These are phyloP conservation scores for Spiraea crenata DNA, from an alignment of 331 rosid species.

Conservation along the genomic window DNA sequence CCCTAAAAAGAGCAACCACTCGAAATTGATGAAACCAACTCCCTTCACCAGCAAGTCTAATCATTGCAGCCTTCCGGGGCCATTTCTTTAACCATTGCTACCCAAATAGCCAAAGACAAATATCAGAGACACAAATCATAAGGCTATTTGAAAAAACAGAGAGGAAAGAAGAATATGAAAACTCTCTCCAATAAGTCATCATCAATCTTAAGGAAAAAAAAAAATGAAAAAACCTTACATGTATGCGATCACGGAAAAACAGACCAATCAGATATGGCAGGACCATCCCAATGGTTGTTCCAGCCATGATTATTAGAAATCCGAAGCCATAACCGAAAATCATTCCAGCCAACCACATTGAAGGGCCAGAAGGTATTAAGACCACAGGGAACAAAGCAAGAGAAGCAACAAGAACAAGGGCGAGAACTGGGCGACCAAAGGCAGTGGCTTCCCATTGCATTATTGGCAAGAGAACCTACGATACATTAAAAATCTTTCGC, in stretches of 20 bases:
- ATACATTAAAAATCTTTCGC: conserved; percentile 11
- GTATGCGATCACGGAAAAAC: conserved; percentile 81
- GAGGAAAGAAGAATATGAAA: background rate
- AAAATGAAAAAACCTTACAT: conserved; percentile 51
- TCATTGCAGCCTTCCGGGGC: conserved; percentile 88
- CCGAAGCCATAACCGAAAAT: conserved; percentile 97
- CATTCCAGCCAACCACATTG: conserved; percentile 99
- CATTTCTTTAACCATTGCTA: conserved; percentile 94
- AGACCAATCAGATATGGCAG: conserved; percentile 90
- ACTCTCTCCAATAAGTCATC: background rate
- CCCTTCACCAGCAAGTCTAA: conserved; percentile 95
- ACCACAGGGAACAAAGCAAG: conserved; percentile 86
- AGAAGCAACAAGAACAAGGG: conserved; percentile 81
- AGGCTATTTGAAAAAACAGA: background rate
- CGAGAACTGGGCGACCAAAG: conserved; percentile 95
- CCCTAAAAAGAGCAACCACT: conserved; percentile 83
- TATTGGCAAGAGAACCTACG: conserved; percentile 75
- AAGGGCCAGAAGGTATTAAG: conserved; percentile 93
- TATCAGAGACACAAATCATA: conserved; percentile 6
- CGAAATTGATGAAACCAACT: conserved; percentile 89
- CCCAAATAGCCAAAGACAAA: conserved; percentile 23
- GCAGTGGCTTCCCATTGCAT: conserved; percentile 99
- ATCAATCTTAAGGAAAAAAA: background rate
- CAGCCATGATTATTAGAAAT: conserved; percentile 86
- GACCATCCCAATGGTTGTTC: conserved; percentile 97